Percentiles rank a stretch among this genome's conserved stretches.
Conservation (phyloP, 2,329 filamentous ascomycete genomes). For the Calonectria pteridis region DNA sequence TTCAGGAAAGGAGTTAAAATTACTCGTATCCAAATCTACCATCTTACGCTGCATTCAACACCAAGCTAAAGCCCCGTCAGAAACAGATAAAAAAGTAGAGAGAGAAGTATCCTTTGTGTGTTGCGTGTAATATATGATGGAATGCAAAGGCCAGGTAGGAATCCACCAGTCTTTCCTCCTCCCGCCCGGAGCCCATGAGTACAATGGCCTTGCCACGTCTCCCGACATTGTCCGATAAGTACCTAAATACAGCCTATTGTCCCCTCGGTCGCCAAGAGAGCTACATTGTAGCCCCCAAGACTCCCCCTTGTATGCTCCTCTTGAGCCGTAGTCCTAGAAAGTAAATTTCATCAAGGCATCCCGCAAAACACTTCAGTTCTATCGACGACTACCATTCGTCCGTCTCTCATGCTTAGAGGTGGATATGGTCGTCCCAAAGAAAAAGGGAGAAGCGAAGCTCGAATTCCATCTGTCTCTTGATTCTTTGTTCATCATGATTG, state of each 20-base stretch:
- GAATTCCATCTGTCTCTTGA: conserved; percentile 23
- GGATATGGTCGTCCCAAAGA: not conserved
- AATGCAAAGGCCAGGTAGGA: conserved; percentile 38
- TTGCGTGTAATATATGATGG: conserved; percentile 31
- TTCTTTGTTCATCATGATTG: conserved; percentile 28
- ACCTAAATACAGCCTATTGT: conserved; percentile 36
- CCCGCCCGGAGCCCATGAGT: conserved; percentile 20
- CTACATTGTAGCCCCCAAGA: conserved; percentile 23
- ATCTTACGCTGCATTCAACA: not conserved
- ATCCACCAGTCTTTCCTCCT: conserved; percentile 24
- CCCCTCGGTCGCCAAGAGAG: conserved; percentile 19
- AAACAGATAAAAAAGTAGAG: not conserved
- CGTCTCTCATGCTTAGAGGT: not conserved
- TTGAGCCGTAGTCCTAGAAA: conserved; percentile 18
- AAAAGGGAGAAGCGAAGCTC: conserved; percentile 15
- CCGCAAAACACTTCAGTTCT: conserved; percentile 22
- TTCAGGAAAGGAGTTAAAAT: not conserved
- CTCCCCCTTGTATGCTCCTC: conserved; percentile 18
- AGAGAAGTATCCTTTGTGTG: conserved; percentile 22
- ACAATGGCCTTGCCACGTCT: conserved; percentile 24
- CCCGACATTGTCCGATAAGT: conserved; percentile 30
- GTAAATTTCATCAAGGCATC: conserved; percentile 24
- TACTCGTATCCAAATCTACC: not conserved
- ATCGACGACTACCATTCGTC: conserved; percentile 13
- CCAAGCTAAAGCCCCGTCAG: not conserved